Conservation (phyloP, 2,329 filamentous ascomycete species). For the Aspergillus vadensis region DNA sequence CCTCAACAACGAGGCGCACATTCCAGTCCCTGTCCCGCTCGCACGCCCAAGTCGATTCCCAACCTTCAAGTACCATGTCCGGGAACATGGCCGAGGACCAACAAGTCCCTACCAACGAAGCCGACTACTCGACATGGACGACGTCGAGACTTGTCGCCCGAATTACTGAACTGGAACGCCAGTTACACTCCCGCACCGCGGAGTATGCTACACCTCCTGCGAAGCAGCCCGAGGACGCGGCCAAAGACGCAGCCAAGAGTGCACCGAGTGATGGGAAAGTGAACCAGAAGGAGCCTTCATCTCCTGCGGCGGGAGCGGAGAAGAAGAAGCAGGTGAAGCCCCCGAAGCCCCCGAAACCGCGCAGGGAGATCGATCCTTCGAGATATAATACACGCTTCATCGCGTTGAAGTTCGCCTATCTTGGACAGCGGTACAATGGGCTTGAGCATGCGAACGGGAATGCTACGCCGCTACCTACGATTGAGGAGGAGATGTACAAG, state of each 20-base stretch:
- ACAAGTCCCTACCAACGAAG: conserved; percentile 14
- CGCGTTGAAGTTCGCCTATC: conserved; percentile 89
- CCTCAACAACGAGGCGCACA: conserved; percentile 13
- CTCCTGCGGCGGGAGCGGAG: background rate
- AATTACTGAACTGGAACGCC: conserved; percentile 67
- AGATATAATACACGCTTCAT: conserved; percentile 82
- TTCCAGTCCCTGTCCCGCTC: conserved; percentile 11
- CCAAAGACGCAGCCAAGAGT: background rate
- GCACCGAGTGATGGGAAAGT: conserved; percentile 14
- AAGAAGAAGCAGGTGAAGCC: conserved; percentile 28
- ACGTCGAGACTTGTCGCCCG: conserved; percentile 68
- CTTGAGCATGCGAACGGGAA: conserved; percentile 82
- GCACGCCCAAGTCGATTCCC: conserved; percentile 18
- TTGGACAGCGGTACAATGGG: conserved; percentile 88
- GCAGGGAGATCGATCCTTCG: conserved; percentile 67
- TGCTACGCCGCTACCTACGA: conserved; percentile 69
- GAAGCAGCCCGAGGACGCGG: background rate
- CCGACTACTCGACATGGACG: conserved; percentile 67
- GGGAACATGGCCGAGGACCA: conserved; percentile 16
- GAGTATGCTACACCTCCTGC: conserved; percentile 29
- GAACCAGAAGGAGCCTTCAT: conserved; percentile 21
- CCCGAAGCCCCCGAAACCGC: conserved; percentile 45
- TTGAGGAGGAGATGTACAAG: conserved; percentile 94
- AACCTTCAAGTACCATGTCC: conserved; percentile 27
- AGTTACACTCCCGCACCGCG: conserved; percentile 58